Evolutionary conservation across 164 flowering plant species (phyloP).

Genomic region (Litsea cubeba): DNA sequence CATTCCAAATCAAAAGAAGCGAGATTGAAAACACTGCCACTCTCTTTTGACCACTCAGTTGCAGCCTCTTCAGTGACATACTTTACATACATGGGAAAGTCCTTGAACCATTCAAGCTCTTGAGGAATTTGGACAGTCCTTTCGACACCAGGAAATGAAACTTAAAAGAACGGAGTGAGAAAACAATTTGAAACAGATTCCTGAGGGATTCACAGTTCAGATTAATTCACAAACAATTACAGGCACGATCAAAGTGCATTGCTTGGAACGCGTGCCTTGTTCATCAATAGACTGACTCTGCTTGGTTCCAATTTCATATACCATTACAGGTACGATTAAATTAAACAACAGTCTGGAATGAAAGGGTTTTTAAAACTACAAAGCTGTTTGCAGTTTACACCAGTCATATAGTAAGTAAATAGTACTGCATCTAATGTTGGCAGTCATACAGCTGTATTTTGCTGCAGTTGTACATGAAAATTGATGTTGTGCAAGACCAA

Average conservation of each 20-base stretch:
- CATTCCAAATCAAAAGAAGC: constrained; percentile 59
- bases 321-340: neutral
- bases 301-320: neutral
- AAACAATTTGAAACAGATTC: neutral
- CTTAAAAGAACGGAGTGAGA: constrained; percentile 28
- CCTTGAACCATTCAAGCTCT: constrained; percentile 79
- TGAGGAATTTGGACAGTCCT: constrained; percentile 65
- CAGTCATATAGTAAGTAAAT: neutral
- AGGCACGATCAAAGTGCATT: neutral
- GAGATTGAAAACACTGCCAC: constrained; percentile 74
- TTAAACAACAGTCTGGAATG: neutral
- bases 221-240: neutral
- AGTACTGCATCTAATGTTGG: neutral
- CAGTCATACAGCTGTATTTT: neutral
- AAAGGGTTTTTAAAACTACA: neutral
- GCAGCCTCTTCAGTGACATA: constrained; percentile 35
- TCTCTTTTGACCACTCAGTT: constrained; percentile 34
- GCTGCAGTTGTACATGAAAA: neutral
- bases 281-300: neutral
- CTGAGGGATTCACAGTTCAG: neutral
- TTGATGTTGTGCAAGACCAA: neutral
- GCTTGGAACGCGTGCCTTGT: neutral
- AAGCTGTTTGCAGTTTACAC: neutral
- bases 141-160: constrained; percentile 87
- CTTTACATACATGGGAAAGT: constrained; percentile 62